phyloP scores from a whole-genome alignment of 805 yeast genomes.

The Schwanniomyces pseudopolymorphus region DNA sequence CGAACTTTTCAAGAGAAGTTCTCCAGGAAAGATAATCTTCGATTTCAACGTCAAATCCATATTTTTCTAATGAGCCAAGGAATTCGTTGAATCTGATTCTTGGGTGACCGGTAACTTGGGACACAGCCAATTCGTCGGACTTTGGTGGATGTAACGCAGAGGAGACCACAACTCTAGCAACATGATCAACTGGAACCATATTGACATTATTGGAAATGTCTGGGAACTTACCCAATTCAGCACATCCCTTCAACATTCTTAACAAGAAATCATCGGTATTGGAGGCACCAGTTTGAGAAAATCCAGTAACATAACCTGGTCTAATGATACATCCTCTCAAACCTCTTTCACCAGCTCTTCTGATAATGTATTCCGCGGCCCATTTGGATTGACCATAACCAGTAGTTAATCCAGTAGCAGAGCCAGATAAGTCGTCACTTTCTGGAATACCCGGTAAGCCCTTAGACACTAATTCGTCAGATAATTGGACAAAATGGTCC shows the following conservation, averaged over 20 bases:
- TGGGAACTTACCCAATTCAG: conserved; percentile 83
- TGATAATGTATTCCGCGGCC: conserved; percentile 89
- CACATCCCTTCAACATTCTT: conserved; percentile 92
- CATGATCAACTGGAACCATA: conserved; percentile 98
- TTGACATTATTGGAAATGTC: conserved; percentile 85
- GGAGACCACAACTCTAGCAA: conserved; percentile 86
- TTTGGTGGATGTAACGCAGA: conserved; percentile 75
- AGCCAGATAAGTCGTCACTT: conserved; percentile 78
- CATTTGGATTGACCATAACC: conserved; percentile 99
- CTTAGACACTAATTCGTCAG: conserved; percentile 63
- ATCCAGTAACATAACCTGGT: conserved; percentile 96
- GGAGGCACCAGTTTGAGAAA: conserved; percentile 77
- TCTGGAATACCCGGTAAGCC: conserved; percentile 79
- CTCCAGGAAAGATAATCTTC: conserved; percentile 82
- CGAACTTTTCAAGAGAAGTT: conserved; percentile 68
- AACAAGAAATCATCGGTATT: conserved; percentile 96
- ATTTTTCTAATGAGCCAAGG: conserved; percentile 59
- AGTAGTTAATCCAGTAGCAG: conserved; percentile 76
- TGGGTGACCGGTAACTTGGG: conserved; percentile 98
- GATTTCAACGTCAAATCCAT: conserved; percentile 68
- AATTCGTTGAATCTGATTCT: conserved; percentile 78
- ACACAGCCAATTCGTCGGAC: conserved; percentile 59
- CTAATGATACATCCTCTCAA: conserved; percentile 85
- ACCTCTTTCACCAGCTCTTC: conserved; percentile 87
- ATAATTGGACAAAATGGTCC: conserved; percentile 71